phyloP scores from a whole-genome alignment of 768 basidiomycete species.

The Rhodotorula kratochvilovae region DNA sequence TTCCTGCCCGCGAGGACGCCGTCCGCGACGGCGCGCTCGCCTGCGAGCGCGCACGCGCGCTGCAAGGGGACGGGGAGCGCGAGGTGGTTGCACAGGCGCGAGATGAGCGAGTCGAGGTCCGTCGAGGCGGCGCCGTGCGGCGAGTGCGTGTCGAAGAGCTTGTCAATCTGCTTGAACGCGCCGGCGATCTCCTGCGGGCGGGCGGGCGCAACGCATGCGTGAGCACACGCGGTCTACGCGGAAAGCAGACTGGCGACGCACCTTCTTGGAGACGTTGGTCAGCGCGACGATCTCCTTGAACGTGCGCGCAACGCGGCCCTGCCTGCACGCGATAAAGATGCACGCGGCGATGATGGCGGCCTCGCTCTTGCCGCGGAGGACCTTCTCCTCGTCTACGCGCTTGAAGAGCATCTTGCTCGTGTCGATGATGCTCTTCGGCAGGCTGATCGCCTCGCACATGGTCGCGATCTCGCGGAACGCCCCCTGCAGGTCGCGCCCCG shows the following conservation, averaged over 20 bases:
- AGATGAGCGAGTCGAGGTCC: conserved; percentile 65
- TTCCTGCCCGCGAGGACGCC: conserved; percentile 90
- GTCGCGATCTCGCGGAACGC: conserved; percentile 87
- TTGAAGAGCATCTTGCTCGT: conserved; percentile 97
- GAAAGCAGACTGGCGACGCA: too few species aligned
- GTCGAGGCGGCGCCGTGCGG: conserved; percentile 45
- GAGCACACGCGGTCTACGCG: too few species aligned
- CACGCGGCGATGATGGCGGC: conserved; percentile 94
- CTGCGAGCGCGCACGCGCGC: conserved; percentile 75
- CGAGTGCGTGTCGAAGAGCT: conserved; percentile 53
- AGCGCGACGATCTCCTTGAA: conserved; percentile 93
- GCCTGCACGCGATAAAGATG: conserved; percentile 94
- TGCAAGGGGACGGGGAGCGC: conserved; percentile 78
- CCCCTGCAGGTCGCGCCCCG: conserved; percentile 66
- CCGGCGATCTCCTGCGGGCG: conserved; percentile 36
- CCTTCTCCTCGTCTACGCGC: conserved; percentile 90
- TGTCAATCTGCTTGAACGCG: conserved; percentile 44
- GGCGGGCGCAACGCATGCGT: too few species aligned
- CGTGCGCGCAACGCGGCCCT: conserved; percentile 89
- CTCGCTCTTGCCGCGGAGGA: conserved; percentile 81
- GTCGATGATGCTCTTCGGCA: conserved; percentile 88
- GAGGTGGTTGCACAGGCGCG: conserved; percentile 91
- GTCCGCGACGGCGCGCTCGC: conserved; percentile 69
- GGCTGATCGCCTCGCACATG: conserved; percentile 92
- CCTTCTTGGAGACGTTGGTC: conserved; percentile 89